These are phyloP conservation scores for Coprinopsis sp. DNA, from an alignment of 768 basidiomycete species.

Conservation along the genomic window DNA sequence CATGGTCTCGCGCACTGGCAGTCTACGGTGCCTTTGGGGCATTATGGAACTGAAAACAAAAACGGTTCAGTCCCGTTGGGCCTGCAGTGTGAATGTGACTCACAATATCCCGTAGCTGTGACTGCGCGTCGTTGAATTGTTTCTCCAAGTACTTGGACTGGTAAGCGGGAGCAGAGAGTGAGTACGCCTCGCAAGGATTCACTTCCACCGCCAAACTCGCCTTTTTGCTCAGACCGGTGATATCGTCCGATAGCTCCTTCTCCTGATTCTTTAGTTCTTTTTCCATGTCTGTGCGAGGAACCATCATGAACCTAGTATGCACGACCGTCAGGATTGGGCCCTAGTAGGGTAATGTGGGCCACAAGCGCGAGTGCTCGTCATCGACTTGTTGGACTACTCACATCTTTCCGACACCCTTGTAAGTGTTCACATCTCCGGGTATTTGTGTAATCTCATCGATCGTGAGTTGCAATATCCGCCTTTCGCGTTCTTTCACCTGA, in stretches of 20 bases:
- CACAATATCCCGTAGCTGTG: conserved; percentile 82
- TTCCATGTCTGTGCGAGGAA: conserved; percentile 78
- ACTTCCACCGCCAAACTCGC: conserved; percentile 31
- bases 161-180: background rate
- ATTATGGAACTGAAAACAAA: conserved; percentile 1
- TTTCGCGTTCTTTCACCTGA: conserved; percentile 79
- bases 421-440: conserved; percentile 72
- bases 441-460: conserved; percentile 75
- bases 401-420: conserved; percentile 97
- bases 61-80: background rate
- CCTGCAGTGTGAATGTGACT: conserved; percentile 20
- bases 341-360: too few species aligned
- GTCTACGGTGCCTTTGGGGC: background rate
- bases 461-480: conserved; percentile 85
- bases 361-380: too few species aligned
- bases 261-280: conserved; percentile 69
- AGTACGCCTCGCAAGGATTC: background rate
- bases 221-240: conserved; percentile 81
- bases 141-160: conserved; percentile 92
- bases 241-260: conserved; percentile 81
- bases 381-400: conserved; percentile 30
- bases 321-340: background rate
- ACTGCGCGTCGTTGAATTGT: conserved; percentile 86
- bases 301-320: conserved; percentile 77
- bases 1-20: background rate